Evolutionary conservation across 148 eudicot genomes (phyloP).

Genomic region (Limonium bicolor): DNA sequence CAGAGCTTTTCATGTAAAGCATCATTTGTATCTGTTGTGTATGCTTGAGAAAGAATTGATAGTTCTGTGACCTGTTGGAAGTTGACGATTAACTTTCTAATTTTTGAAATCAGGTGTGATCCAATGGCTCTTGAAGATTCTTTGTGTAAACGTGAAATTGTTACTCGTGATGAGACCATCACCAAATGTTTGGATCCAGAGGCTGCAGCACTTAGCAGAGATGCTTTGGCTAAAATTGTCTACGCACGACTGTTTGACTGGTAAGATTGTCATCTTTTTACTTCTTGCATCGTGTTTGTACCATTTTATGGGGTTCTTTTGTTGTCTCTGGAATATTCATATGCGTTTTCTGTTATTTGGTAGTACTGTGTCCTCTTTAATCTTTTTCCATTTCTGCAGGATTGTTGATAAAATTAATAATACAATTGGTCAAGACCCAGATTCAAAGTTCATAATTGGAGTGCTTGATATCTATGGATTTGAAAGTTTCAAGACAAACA

Average conservation of each 20-base stretch:
- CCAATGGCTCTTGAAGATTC: conserved; percentile 73
- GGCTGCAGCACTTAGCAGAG: conserved; percentile 72
- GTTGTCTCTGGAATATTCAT: too few relatives aligned
- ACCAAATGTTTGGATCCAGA: conserved; percentile 77
- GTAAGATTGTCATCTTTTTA: conserved; percentile 21
- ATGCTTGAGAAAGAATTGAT: too few relatives aligned
- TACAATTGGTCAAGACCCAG: conserved; percentile 87
- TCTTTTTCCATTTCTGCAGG: conserved; percentile 32
- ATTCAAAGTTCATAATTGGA: conserved; percentile 72
- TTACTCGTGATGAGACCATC: conserved; percentile 90
- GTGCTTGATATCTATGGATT: conserved; percentile 96
- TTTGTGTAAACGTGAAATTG: conserved; percentile 85
- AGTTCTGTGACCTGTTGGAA: background rate
- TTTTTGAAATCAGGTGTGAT: conserved; percentile 62
- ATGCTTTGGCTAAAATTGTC: conserved; percentile 87
- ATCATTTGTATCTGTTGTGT: conserved; percentile 3
- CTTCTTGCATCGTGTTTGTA: conserved; percentile 5
- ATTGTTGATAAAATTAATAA: conserved; percentile 75
- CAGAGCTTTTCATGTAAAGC: conserved; percentile 81
- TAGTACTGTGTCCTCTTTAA: too few relatives aligned
- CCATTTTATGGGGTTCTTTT: too few relatives aligned
- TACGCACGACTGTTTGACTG: conserved; percentile 90
- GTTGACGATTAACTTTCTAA: conserved; percentile 4
- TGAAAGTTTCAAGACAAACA: conserved; percentile 99
- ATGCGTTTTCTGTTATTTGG: too few relatives aligned